A percentile compares a stretch with the other conserved stretches of the same genome.
phyloP scores from a whole-genome alignment of 2,329 filamentous ascomycete genomes.

The Orbilia quercus region DNA sequence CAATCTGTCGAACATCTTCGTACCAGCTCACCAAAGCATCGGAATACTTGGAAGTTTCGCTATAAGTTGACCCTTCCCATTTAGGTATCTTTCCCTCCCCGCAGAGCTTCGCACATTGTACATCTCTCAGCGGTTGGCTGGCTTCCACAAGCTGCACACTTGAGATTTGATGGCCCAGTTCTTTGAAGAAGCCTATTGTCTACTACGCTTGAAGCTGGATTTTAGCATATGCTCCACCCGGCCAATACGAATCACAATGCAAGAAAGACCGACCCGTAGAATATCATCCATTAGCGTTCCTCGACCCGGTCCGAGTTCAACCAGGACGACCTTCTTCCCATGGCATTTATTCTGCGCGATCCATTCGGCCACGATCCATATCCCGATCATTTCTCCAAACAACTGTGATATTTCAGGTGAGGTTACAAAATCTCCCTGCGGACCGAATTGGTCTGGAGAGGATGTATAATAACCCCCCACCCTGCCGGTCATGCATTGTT shows the following conservation, averaged over 20 bases:
- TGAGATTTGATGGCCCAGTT: slow-evolving; percentile 79
- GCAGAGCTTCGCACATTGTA: slow-evolving; percentile 40
- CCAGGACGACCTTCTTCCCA: slow-evolving; percentile 76
- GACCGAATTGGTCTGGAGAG: slow-evolving; percentile 88
- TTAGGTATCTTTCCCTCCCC: slow-evolving; percentile 31
- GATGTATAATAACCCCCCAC: slow-evolving; percentile 90
- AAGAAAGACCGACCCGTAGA: slow-evolving; percentile 74
- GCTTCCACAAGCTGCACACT: slow-evolving; percentile 95
- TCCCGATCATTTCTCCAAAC: slow-evolving; percentile 91
- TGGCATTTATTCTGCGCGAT: slow-evolving; percentile 74
- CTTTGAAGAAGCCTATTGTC: slow-evolving; percentile 86
- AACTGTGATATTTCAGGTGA: slow-evolving; percentile 97
- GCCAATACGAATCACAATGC: slow-evolving; percentile 6
- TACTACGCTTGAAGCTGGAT: slow-evolving; percentile 62
- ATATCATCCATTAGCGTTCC: slow-evolving; percentile 98
- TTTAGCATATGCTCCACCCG: slow-evolving; percentile 15
- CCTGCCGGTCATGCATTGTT: slow-evolving; percentile 94
- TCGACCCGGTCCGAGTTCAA: slow-evolving; percentile 92
- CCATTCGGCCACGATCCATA: slow-evolving; percentile 98
- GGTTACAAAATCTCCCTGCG: slow-evolving; percentile 93
- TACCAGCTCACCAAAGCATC: slow-evolving; percentile 53
- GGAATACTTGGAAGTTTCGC: slow-evolving; percentile 27
- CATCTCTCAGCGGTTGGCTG: slow-evolving; percentile 73
- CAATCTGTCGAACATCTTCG: slow-evolving; percentile 75
- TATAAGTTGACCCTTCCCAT: slow-evolving; percentile 26